A percentile compares a stretch with the other conserved stretches of the same genome.
Evolutionary conservation across 768 basidiomycete species (phyloP).

Genomic region (Tricholoma flavovirens): DNA sequence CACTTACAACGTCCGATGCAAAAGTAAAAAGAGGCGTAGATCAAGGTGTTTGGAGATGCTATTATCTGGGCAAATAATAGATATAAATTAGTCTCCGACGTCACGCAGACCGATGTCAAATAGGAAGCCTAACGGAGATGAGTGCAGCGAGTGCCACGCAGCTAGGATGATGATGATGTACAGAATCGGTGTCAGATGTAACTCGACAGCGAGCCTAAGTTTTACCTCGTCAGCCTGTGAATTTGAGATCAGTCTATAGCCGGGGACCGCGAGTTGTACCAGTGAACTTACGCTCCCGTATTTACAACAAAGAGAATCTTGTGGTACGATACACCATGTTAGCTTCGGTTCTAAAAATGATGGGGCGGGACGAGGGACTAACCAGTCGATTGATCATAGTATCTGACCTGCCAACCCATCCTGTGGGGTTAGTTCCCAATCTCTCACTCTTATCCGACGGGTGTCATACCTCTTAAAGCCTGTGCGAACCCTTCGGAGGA

Average conservation of each 20-base stretch:
- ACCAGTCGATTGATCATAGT: constrained; percentile 36
- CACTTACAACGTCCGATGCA: too few relatives aligned
- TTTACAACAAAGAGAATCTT: constrained; percentile 21
- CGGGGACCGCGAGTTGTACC: too few relatives aligned
- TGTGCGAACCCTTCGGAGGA: constrained; percentile 44
- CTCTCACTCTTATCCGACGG: not conserved
- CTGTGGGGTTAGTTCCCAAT: not conserved
- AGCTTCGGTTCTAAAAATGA: not conserved
- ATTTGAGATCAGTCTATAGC: not conserved
- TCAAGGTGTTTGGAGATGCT: too few relatives aligned
- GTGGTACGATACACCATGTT: not conserved
- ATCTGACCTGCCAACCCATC: constrained; percentile 32
- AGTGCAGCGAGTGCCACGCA: too few relatives aligned
- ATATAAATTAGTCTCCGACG: too few relatives aligned
- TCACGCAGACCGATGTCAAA: too few relatives aligned
- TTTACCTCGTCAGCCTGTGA: not conserved
- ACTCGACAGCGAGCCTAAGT: not conserved
- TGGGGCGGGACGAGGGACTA: not conserved
- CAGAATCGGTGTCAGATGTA: not conserved
- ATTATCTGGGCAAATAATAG: too few relatives aligned
- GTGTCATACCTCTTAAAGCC: constrained; percentile 39
- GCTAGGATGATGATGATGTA: too few relatives aligned
- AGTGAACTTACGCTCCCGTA: constrained; percentile 14
- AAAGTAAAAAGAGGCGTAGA: too few relatives aligned
- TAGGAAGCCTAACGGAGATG: too few relatives aligned